phyloP scores from a whole-genome alignment of 768 basidiomycete species.

The Macrolepiota albuminosa region DNA sequence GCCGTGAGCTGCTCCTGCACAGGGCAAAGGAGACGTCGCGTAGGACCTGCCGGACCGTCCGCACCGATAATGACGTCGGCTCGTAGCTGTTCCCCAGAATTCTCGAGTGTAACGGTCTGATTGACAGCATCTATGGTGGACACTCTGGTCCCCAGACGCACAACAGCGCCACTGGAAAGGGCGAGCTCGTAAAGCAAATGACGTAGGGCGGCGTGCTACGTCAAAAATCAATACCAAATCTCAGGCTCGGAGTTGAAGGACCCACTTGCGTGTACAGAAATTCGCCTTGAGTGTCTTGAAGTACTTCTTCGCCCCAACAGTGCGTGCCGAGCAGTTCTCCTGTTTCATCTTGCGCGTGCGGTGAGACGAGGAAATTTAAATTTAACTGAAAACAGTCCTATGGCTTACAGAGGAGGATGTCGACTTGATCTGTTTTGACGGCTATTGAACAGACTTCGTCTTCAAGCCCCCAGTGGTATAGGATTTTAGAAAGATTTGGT shows the following conservation, averaged over 20 bases:
- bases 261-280: constrained; percentile 32
- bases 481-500: constrained; percentile 53
- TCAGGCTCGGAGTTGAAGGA: constrained; percentile 14
- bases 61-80: constrained; percentile 56
- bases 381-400: not conserved
- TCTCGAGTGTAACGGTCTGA: constrained; percentile 27
- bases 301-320: constrained; percentile 45
- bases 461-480: constrained; percentile 49
- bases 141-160: constrained; percentile 31
- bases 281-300: constrained; percentile 37
- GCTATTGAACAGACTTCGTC: constrained; percentile 16
- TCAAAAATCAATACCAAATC: not conserved
- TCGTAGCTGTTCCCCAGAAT: constrained; percentile 33
- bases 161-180: constrained; percentile 34
- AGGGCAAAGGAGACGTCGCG: constrained; percentile 27
- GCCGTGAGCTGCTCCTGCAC: constrained; percentile 21
- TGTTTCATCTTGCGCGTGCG: constrained; percentile 35
- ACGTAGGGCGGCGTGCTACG: constrained; percentile 47
- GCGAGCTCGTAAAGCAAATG: constrained; percentile 43
- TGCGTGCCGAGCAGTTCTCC: constrained; percentile 45
- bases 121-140: constrained; percentile 21
- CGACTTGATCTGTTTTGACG: constrained; percentile 15
- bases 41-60: constrained; percentile 42
- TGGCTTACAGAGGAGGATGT: constrained; percentile 9
- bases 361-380: not conserved